Conservation (phyloP, 2,329 filamentous ascomycete species). For the Arthrobotrys iridis region DNA sequence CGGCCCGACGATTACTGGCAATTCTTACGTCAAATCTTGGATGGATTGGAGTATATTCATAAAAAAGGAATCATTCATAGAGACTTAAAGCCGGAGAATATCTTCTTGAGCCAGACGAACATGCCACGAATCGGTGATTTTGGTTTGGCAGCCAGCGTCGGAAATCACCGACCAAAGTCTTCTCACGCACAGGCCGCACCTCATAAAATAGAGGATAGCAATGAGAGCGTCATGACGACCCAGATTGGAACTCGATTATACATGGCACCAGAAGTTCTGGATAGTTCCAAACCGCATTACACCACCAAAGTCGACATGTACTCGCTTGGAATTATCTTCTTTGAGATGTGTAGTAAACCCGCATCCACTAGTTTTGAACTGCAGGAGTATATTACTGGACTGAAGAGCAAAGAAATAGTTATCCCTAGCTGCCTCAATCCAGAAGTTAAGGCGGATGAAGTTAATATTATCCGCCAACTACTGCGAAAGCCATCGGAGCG, state of each 20-base stretch:
- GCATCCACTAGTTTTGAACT: constrained; percentile 67
- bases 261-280: constrained; percentile 87
- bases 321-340: constrained; percentile 95
- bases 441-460: constrained; percentile 38
- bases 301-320: constrained; percentile 99
- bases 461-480: constrained; percentile 40
- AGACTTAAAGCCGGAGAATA: constrained; percentile 95
- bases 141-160: constrained; percentile 88
- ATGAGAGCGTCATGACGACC: constrained; percentile 61
- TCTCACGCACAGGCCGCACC: constrained; percentile 50
- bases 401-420: constrained; percentile 38
- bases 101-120: constrained; percentile 90
- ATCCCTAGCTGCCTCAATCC: constrained; percentile 47
- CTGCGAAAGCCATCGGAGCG: constrained; percentile 45
- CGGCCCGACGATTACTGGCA: constrained; percentile 85
- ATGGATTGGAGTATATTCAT: constrained; percentile 90
- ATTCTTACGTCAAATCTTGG: constrained; percentile 87
- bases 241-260: constrained; percentile 84
- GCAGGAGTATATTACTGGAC: constrained; percentile 61
- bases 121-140: constrained; percentile 98
- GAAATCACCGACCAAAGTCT: constrained; percentile 72
- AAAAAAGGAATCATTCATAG: constrained; percentile 90
- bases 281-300: constrained; percentile 76
- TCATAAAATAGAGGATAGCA: constrained; percentile 35
- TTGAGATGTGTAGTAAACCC: constrained; percentile 80